These are phyloP conservation scores for Inosperma sp. DNA, from an alignment of 768 basidiomycete species.

Conservation along the genomic window DNA sequence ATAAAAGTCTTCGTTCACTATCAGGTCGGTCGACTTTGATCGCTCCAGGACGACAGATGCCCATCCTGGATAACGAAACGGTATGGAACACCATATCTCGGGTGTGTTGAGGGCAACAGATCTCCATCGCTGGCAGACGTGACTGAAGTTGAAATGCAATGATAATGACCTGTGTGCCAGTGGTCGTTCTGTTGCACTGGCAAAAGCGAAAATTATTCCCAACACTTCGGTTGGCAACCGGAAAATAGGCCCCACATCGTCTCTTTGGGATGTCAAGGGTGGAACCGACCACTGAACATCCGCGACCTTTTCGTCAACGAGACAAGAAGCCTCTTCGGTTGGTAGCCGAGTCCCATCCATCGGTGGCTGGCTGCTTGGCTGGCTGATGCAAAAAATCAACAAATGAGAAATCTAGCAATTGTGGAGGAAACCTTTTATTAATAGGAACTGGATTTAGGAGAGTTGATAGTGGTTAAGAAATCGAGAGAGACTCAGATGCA, in stretches of 20 bases:
- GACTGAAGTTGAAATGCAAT: too few species aligned
- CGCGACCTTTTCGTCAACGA: conserved; percentile 15
- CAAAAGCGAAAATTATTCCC: conserved; percentile 35
- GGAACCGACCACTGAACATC: conserved; percentile 3
- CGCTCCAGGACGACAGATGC: neutral
- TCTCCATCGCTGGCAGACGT: neutral
- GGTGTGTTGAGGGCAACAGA: neutral
- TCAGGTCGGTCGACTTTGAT: neutral
- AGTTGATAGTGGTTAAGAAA: too few species aligned
- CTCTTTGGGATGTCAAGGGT: conserved; percentile 23
- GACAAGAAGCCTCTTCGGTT: conserved; percentile 9
- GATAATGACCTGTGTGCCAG: too few species aligned
- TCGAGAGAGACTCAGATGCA: too few species aligned
- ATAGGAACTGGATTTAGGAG: too few species aligned
- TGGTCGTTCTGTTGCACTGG: too few species aligned
- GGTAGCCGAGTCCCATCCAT: too few species aligned
- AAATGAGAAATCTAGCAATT: too few species aligned
- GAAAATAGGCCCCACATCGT: conserved; percentile 34
- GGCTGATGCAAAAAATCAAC: too few species aligned
- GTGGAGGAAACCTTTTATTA: too few species aligned
- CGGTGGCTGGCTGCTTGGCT: too few species aligned
- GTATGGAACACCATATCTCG: neutral
- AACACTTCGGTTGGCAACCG: conserved; percentile 41
- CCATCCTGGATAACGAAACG: neutral
- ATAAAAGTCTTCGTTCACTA: neutral